Evolutionary conservation across 2,329 filamentous ascomycete genomes (phyloP).

Genomic region (Corniculantispora saksenae): DNA sequence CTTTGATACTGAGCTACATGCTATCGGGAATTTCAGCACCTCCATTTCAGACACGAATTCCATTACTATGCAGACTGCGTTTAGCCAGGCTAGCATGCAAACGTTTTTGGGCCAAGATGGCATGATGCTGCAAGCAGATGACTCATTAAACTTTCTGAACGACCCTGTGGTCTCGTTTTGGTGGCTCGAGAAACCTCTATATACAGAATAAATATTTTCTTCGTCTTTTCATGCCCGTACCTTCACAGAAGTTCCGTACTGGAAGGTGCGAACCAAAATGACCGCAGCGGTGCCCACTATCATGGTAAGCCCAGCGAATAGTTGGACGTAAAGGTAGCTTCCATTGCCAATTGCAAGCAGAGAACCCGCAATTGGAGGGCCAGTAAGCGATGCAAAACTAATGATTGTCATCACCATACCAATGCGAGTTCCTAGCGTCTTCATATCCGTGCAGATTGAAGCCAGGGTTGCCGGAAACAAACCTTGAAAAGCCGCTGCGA

Average conservation of each 20-base stretch:
- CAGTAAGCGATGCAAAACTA: slow-evolving; percentile 1
- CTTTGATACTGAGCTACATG: not conserved
- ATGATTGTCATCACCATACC: not conserved
- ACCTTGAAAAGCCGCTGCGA: not conserved
- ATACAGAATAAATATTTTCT: not conserved
- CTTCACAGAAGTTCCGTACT: not conserved
- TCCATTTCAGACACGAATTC: not conserved
- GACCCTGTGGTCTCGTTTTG: not conserved
- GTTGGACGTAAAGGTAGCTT: slow-evolving; percentile 1
- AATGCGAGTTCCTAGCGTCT: not conserved
- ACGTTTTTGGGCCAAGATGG: not conserved
- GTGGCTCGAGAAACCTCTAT: slow-evolving; percentile 6
- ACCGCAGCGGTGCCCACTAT: not conserved
- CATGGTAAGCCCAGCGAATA: slow-evolving; percentile 1
- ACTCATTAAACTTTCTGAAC: not conserved
- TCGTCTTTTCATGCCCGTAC: not conserved
- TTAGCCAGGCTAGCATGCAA: not conserved
- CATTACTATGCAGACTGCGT: not conserved
- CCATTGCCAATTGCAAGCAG: not conserved
- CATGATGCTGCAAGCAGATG: not conserved
- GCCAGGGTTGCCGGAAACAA: not conserved
- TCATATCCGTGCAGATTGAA: not conserved
- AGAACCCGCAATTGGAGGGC: not conserved
- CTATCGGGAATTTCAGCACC: not conserved
- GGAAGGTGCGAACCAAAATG: not conserved